A percentile compares a stretch with the other conserved stretches of the same genome.
These are phyloP conservation scores for Miscanthus sacchariflorus DNA, from an alignment of 202 grass and related monocot genomes.

Conservation along the genomic window DNA sequence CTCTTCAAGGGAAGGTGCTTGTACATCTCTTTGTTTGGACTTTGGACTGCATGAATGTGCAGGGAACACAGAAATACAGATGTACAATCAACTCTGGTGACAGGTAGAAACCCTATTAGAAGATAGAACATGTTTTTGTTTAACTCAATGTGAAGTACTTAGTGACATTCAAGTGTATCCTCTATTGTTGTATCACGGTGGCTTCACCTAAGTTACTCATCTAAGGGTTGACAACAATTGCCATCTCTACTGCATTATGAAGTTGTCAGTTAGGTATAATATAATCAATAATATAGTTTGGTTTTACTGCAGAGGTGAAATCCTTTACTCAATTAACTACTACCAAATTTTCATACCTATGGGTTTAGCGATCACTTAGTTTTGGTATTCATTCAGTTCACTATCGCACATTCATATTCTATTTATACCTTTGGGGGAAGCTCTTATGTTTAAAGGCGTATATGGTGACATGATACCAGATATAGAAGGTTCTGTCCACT, in stretches of 20 bases:
- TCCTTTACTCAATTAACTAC: neutral
- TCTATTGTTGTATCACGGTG: slow-evolving; percentile 43
- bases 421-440: neutral
- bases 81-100: slow-evolving; percentile 33
- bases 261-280: neutral
- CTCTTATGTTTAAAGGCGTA: neutral
- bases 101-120: slow-evolving; percentile 41
- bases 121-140: slow-evolving; percentile 36
- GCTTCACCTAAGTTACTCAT: slow-evolving; percentile 34
- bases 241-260: neutral
- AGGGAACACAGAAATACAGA: neutral
- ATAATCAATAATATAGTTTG: neutral
- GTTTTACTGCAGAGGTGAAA: neutral
- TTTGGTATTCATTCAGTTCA: neutral
- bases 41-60: slow-evolving; percentile 8
- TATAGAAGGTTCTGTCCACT: neutral
- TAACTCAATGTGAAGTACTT: slow-evolving; percentile 19
- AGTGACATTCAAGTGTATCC: slow-evolving; percentile 28
- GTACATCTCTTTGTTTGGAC: neutral
- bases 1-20: neutral
- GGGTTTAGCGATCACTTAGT: neutral
- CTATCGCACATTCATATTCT: neutral
- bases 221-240: neutral
- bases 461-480: neutral
- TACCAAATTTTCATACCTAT: neutral